phyloP scores from a whole-genome alignment of 2,329 filamentous ascomycete species.

The Thelonectria blattea region DNA sequence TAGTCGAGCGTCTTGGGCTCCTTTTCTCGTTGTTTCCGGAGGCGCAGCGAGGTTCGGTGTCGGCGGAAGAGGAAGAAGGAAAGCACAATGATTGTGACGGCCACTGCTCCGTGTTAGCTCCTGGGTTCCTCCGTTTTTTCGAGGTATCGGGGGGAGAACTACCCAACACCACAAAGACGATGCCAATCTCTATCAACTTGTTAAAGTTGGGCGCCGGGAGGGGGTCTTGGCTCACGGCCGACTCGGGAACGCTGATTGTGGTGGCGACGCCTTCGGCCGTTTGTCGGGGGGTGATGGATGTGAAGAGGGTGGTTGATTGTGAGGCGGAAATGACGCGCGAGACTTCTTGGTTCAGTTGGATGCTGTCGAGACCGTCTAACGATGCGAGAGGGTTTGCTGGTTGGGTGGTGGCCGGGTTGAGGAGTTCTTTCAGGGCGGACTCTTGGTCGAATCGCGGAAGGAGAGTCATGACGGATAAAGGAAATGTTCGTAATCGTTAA shows the following conservation, averaged over 20 bases:
- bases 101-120: background rate
- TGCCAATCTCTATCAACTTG: conserved; percentile 28
- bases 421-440: background rate
- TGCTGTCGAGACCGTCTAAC: background rate
- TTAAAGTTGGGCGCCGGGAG: conserved; percentile 14
- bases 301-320: conserved; percentile 33
- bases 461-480: background rate
- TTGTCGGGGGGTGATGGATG: conserved; percentile 27
- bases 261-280: conserved; percentile 16
- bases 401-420: background rate
- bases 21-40: background rate
- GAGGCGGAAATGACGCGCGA: conserved; percentile 32
- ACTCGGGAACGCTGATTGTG: conserved; percentile 3
- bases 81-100: background rate
- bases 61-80: background rate
- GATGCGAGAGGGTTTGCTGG: background rate
- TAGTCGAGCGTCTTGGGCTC: conserved; percentile 2
- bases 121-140: too few relatives aligned
- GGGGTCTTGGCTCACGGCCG: conserved; percentile 23
- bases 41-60: background rate
- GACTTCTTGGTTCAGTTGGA: conserved; percentile 27
- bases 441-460: background rate
- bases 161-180: conserved; percentile 32
- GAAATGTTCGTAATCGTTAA: background rate
- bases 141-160: accelerated